Conservation (phyloP, 176 grass and related monocot genomes). For the Thalia dealbata region DNA sequence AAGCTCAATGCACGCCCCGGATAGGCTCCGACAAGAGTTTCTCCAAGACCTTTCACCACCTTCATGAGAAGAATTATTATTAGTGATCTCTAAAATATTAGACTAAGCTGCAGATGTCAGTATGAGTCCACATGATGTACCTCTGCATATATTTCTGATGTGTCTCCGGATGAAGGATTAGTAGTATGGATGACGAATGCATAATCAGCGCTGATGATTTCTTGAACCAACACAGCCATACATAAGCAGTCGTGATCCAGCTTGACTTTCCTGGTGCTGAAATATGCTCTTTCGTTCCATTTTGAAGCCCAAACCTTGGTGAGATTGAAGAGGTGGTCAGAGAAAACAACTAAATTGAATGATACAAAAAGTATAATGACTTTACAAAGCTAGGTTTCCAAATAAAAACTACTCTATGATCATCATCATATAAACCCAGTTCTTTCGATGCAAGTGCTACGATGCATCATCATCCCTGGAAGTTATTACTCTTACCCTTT, state of each 20-base stretch:
- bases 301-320: conserved; percentile 95
- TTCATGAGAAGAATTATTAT: not conserved
- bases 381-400: too few relatives aligned
- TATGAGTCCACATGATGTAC: conserved; percentile 21
- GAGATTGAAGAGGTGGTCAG: not conserved
- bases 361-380: too few relatives aligned
- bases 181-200: conserved; percentile 99
- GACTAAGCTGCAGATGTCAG: not conserved
- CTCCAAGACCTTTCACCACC: conserved; percentile 83
- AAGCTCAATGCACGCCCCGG: conserved; percentile 67
- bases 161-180: conserved; percentile 80
- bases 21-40: conserved; percentile 25
- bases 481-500: conserved; percentile 44
- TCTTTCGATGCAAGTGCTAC: not conserved
- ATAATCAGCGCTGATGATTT: conserved; percentile 95
- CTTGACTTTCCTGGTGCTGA: conserved; percentile 91
- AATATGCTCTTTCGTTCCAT: conserved; percentile 99
- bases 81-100: not conserved
- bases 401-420: too few relatives aligned
- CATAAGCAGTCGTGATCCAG: conserved; percentile 85
- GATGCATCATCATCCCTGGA: not conserved
- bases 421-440: not conserved
- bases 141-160: conserved; percentile 97
- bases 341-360: not conserved
- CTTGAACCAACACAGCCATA: conserved; percentile 98